Evolutionary conservation across 2,329 filamentous ascomycete species (phyloP), one percentile per base, ranked within the genome.

Genomic region (Ophiocordyceps camponoti-leonardi): DNA sequence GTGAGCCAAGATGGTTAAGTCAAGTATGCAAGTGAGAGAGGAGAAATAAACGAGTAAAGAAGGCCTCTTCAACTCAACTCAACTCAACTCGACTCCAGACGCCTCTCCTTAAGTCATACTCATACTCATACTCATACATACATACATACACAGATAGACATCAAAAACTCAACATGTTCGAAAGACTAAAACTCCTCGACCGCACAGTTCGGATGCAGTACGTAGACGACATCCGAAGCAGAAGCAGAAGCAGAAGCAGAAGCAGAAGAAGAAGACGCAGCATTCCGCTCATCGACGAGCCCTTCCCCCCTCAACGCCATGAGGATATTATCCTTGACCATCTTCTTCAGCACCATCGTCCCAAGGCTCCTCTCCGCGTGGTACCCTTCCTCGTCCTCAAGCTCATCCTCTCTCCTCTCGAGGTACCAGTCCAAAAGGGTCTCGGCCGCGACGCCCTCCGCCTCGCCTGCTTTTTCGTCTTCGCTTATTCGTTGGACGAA

Each of bases 251-350:
- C 55, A 16, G 66, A 61, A 20, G 71, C 64, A 42, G 61, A 60
- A 40, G 63, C 65, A 13, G n/a, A n/a, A n/a, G n/a, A 61, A 20
- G 71, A 65, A 42, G 61, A 60, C 40, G 63, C 65, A 13, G n/a
- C 35, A 12, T 20, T 1, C 51, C 72, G 58, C 57, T 67, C 62
- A 14, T 67, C 71, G 33, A 67, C 61, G 48, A 73, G 74, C 52
- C 64, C 79, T 51, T 79, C 70, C 43, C 73, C 82, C 40, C 78
- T 71, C 30, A 87, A 79, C 45, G 87, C 84, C 65, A 92, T 86
- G 43, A 96, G 73, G 19, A 93, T 88, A 53, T 94, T 87, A 52
- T 93, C 88, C 64, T 92, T 95, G 58, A 95, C 83, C 82, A 96
- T 93, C 63, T 86, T 82, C 73, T 85, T 94, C 53, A 98, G 66